Percentiles rank a stretch among this genome's conserved stretches.
Conservation (phyloP, 2,329 filamentous ascomycete genomes). For the Fusarium kyushuense region DNA sequence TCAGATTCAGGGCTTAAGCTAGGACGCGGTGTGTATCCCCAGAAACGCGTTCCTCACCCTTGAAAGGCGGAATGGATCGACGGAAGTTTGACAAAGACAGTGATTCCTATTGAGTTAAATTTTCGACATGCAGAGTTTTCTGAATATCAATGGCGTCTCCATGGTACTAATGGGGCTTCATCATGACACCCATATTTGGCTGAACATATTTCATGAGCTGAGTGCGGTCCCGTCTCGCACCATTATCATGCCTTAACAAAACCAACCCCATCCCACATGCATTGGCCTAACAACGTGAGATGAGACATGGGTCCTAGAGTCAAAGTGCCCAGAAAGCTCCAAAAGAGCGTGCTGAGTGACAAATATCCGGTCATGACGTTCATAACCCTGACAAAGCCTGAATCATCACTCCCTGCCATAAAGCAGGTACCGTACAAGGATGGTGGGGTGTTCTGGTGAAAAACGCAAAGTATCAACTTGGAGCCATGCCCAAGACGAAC, state of each 20-base stretch:
- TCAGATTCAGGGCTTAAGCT: conserved; percentile 24
- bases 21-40: conserved; percentile 30
- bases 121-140: background rate
- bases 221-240: conserved; percentile 25
- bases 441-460: conserved; percentile 19
- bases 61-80: background rate
- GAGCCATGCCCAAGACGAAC: conserved; percentile 36
- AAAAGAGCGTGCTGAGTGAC: conserved; percentile 51
- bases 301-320: conserved; percentile 18
- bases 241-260: conserved; percentile 30
- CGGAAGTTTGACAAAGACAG: conserved; percentile 11
- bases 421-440: conserved; percentile 24
- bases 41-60: conserved; percentile 21
- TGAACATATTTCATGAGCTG: conserved; percentile 11
- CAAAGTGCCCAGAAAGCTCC: background rate
- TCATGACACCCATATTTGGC: conserved; percentile 41
- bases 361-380: conserved; percentile 42
- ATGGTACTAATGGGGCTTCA: conserved; percentile 7
- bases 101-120: background rate
- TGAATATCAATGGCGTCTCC: conserved; percentile 21
- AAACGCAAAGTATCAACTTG: conserved; percentile 22
- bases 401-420: conserved; percentile 38
- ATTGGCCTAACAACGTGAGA: conserved; percentile 42
- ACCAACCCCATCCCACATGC: conserved; percentile 31
- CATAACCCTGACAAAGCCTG: conserved; percentile 41